Conservation (phyloP, 2,329 filamentous ascomycete genomes). For the Hypoxylon sp. region DNA sequence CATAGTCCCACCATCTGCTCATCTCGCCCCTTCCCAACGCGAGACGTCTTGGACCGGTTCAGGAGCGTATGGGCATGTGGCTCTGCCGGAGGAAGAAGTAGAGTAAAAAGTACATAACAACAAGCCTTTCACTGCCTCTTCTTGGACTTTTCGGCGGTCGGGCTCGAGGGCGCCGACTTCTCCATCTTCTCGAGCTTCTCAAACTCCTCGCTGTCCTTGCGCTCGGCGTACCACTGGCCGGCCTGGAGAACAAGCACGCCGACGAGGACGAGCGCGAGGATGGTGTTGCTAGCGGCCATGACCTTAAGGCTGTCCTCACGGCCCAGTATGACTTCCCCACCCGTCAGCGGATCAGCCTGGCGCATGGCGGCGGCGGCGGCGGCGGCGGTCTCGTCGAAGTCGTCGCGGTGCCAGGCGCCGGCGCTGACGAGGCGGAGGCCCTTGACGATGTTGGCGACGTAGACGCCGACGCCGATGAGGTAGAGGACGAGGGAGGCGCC, state of each 20-base stretch:
- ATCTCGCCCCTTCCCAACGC: neutral
- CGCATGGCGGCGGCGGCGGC: conserved; percentile 47
- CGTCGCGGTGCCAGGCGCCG: conserved; percentile 64
- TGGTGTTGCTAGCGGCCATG: conserved; percentile 92
- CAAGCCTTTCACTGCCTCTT: conserved; percentile 38
- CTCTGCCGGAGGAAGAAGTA: neutral
- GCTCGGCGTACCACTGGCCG: conserved; percentile 98
- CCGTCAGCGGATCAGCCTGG: conserved; percentile 51
- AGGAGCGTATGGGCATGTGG: neutral
- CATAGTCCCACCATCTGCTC: neutral
- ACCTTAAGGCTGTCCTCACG: conserved; percentile 92
- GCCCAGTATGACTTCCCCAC: conserved; percentile 74
- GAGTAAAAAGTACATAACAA: neutral
- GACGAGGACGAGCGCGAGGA: conserved; percentile 88
- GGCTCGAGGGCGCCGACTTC: conserved; percentile 39
- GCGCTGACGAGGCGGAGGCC: conserved; percentile 83
- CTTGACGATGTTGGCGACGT: conserved; percentile 96
- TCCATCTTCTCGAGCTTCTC: conserved; percentile 63
- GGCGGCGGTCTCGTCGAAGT: conserved; percentile 42
- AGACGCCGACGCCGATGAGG: conserved; percentile 88
- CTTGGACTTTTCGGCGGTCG: conserved; percentile 44
- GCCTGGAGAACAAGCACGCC: conserved; percentile 93
- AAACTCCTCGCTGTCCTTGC: conserved; percentile 85
- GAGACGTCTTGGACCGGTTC: neutral
- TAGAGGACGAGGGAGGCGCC: conserved; percentile 83